Base-by-base conservation (phyloP, 106 monocot genomes). In the Allium fistulosum region DNA sequence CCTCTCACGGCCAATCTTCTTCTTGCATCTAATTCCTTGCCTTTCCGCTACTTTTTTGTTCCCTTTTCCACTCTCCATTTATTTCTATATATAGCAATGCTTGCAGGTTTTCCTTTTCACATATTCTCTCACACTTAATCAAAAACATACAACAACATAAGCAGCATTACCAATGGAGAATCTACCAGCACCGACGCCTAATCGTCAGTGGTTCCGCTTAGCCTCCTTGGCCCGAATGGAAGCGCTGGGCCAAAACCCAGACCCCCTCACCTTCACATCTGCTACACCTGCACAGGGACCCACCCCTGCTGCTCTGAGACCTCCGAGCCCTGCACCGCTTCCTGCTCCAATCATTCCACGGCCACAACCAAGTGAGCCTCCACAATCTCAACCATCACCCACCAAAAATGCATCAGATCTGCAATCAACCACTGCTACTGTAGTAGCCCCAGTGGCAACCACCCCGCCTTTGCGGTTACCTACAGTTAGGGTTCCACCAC, bases 191-290 rank as follows among this genome's bases (percentile, higher is more conserved):
- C 74, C 62, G 58, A 51, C 8, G 46, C 58, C 10, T 51, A 72
- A 37, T 56, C 76, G 70, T 9, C 76, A 62, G 0, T 82, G 78
- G 76, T 82, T 77, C 69, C 84, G 81, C 2, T 60, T 74, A 18
- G 61, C 76, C 52, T 74, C 88, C 16, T 62, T 74, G 12, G 69
- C 66, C 46, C 76, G 75, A 62, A 7, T 48, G 53, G 69, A 84
- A 0, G 57, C 46, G 12, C 17, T 53, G 53, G 53, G 68, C 15
- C 53, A 52, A 11, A 11, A 3, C 26, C 26, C 67, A 3, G 9
- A 11, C 27, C 53, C 53, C 37, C 37, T 37, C 37, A 37, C 37
- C 37, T 37, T 57, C 12, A 37, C 18, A 10, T 71, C 62, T 37
- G 69, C 57, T 2, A 46, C 76, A 49, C 11, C 57, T 13, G 72